Evolutionary conservation across 768 basidiomycete species (phyloP).

Genomic region (Psilocybe tampanensis): DNA sequence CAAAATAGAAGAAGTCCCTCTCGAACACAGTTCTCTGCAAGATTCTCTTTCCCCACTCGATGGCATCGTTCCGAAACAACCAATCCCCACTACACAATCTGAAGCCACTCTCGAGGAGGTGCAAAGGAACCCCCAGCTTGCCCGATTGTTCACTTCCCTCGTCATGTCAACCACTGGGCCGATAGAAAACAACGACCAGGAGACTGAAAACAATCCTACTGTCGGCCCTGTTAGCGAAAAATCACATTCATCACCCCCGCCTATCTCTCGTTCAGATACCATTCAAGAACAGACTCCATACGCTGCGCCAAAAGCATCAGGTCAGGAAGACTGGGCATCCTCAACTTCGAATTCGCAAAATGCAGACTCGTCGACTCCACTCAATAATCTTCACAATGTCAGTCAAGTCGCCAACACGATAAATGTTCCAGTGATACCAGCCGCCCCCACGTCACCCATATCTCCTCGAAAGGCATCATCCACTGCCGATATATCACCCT

Average conservation of each 20-base stretch:
- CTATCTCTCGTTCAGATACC: conserved; percentile 15
- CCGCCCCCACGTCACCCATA: conserved; percentile 22
- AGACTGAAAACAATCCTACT: neutral
- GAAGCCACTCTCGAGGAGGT: conserved; percentile 37
- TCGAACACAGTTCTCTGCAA: conserved; percentile 54
- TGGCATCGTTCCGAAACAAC: conserved; percentile 48
- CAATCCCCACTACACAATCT: conserved; percentile 62
- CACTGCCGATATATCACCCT: conserved; percentile 71
- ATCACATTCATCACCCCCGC: conserved; percentile 2
- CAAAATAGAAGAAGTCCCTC: conserved; percentile 7
- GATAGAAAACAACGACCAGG: neutral
- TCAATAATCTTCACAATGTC: neutral
- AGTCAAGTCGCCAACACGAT: neutral
- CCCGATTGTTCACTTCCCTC: conserved; percentile 63
- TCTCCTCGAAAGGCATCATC: conserved; percentile 45
- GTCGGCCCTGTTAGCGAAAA: neutral
- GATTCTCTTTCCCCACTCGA: conserved; percentile 67
- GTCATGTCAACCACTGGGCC: conserved; percentile 52
- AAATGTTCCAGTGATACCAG: conserved; percentile 2
- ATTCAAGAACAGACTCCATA: conserved; percentile 14
- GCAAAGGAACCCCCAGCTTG: conserved; percentile 69
- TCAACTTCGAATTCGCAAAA: conserved; percentile 5
- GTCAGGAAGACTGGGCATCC: conserved; percentile 19
- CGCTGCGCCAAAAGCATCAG: conserved; percentile 9
- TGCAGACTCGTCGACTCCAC: neutral